Evolutionary conservation across 768 basidiomycete genomes (phyloP).

Genomic region (Leccinum broughii): DNA sequence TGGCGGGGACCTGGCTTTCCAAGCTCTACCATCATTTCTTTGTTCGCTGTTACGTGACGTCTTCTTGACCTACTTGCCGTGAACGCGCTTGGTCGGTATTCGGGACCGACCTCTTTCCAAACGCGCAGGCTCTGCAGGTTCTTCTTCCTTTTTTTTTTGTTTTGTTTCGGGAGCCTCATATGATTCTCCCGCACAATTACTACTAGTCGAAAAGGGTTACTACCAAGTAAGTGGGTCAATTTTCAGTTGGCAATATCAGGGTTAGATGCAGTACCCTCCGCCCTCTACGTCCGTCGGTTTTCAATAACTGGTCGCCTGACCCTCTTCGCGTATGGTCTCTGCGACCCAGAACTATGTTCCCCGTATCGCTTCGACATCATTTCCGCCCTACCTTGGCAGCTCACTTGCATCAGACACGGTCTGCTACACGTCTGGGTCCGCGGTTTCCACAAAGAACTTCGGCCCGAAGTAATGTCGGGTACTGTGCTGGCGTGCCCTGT

Average conservation of each 20-base stretch:
- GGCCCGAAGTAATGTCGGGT: not conserved
- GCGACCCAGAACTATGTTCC: not conserved
- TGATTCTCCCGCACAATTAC: not conserved
- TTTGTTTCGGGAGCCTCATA: not conserved
- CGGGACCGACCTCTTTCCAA: no score
- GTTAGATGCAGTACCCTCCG: not conserved
- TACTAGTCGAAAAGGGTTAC: not conserved
- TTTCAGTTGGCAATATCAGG: not conserved
- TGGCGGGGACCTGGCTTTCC: not conserved
- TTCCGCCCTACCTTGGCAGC: not conserved
- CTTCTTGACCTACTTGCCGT: no score
- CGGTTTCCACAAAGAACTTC: not conserved
- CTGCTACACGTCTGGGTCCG: not conserved
- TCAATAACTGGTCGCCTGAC: not conserved
- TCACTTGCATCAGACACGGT: not conserved
- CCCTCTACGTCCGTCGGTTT: not conserved
- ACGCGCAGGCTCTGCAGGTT: conserved; percentile 3
- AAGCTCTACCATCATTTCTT: not conserved
- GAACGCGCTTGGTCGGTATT: no score
- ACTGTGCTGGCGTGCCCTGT: not conserved
- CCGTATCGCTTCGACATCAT: not conserved
- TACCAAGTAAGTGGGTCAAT: not conserved
- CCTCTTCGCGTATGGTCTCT: not conserved
- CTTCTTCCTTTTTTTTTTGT: not conserved
- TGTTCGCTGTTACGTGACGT: not conserved